Evolutionary conservation across 495 filamentous ascomycete genomes (phyloP), one percentile per base, ranked within the genome.

Genomic region (Oidiodendron maius): DNA sequence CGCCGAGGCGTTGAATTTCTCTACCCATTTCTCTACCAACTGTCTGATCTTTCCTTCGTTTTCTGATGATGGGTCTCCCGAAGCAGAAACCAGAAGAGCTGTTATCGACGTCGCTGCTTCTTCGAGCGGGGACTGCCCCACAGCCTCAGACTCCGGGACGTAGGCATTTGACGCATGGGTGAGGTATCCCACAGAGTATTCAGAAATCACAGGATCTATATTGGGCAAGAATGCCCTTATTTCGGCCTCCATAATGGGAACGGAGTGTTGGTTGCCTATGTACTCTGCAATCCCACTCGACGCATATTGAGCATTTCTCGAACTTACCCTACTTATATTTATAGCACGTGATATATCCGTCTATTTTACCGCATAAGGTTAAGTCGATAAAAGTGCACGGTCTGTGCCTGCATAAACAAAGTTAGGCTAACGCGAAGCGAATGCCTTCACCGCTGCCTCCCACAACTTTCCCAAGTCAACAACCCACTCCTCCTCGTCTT

Each of bases 141-240:
- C 73, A 18, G 77, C 65, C 44, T 90, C 87, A 37, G 81, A 75
- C 45, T 96, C 90, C 37, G 82, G 80, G 48, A 82, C 75, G 69
- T 86, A 93, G 39, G 82, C 75, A 50, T 84, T 89, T 24, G 91
- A 87, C 48, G 91, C 93, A 73, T 97, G 91, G 60, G 80, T 89
- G 52, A 99, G 72, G 62, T 96, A 97, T 30, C 93, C 94, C 53
- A 89, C 85, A 17, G 91, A 90, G 62, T 98, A 98, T 63, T 94
- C 87, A 30, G 89, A 88, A 44, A 98, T 71, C 48, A 96, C 79
- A 37, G 83, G 87, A 66, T 98, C 93, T 48, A 96, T 83, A 53
- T 84, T 83, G 40, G 93, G 91, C 48, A 98, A 81, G 57, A 86
- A 81, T 24, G 86, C 72, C 64, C 84, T 83, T 60, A 98, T 87